A percentile compares a stretch with the other conserved stretches of the same genome.
Evolutionary conservation across 2,329 filamentous ascomycete genomes (phyloP).

Genomic region (Ophiobolus disseminans): DNA sequence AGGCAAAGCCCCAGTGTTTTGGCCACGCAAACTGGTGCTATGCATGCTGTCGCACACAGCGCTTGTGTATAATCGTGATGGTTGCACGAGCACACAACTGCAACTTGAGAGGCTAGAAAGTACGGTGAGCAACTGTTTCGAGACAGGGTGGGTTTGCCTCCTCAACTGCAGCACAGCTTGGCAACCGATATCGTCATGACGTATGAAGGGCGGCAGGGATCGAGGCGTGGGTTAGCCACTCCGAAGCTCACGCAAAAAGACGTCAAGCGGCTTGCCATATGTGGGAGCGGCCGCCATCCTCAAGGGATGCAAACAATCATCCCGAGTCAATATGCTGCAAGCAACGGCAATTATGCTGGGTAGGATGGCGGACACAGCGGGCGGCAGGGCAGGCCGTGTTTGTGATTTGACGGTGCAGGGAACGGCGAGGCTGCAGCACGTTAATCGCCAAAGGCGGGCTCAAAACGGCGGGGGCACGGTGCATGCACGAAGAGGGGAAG

Average conservation of each 20-base stretch:
- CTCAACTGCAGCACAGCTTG: slow-evolving; percentile 17
- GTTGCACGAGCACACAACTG: slow-evolving; percentile 4
- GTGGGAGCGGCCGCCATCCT: background rate
- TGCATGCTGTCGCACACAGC: background rate
- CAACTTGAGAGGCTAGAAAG: slow-evolving; percentile 16
- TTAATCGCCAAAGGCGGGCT: slow-evolving; percentile 14
- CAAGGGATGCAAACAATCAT: slow-evolving; percentile 1
- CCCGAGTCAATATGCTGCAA: slow-evolving; percentile 5
- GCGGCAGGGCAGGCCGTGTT: slow-evolving; percentile 21
- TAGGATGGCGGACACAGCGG: background rate
- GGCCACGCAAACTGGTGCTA: background rate
- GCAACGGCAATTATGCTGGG: slow-evolving; percentile 4
- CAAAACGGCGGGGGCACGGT: slow-evolving; percentile 16
- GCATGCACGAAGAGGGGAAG: slow-evolving; percentile 20
- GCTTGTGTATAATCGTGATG: slow-evolving; percentile 3
- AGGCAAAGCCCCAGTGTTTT: background rate
- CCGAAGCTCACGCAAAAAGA: slow-evolving; percentile 11
- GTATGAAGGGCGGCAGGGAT: slow-evolving; percentile 15
- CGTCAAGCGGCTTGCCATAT: slow-evolving; percentile 10
- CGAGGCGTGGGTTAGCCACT: slow-evolving; percentile 4
- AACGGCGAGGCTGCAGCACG: slow-evolving; percentile 22
- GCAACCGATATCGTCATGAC: slow-evolving; percentile 22
- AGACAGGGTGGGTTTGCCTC: slow-evolving; percentile 20
- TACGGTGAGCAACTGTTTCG: slow-evolving; percentile 23
- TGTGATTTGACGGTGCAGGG: slow-evolving; percentile 13